Evolutionary conservation across 768 basidiomycete genomes (phyloP).

Genomic region (Lepiota brunneoincarnata): DNA sequence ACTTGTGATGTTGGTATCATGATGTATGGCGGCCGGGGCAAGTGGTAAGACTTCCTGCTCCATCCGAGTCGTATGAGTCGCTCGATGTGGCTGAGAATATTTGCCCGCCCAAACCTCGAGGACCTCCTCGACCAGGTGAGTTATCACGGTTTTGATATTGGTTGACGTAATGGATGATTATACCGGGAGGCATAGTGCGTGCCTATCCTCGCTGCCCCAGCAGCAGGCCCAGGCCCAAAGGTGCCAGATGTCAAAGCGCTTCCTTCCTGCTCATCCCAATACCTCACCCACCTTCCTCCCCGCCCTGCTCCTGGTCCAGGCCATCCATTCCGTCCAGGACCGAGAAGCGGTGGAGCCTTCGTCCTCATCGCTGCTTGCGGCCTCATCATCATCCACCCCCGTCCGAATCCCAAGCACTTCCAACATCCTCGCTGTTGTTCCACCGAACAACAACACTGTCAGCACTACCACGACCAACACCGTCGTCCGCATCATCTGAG

Average conservation of each 20-base stretch:
- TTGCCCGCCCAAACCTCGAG: conserved; percentile 14
- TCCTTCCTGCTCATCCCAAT: conserved; percentile 43
- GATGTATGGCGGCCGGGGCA: conserved; percentile 46
- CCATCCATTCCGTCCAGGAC: conserved; percentile 19
- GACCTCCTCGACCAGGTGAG: neutral
- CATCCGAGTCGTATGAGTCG: conserved; percentile 75
- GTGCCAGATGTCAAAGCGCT: conserved; percentile 28
- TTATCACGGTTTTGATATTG: conserved; percentile 10
- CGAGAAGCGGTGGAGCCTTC: conserved; percentile 32
- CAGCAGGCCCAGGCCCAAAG: conserved; percentile 12
- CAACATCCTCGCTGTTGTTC: conserved; percentile 96
- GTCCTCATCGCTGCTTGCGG: conserved; percentile 50
- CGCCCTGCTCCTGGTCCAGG: conserved; percentile 35
- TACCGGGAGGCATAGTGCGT: conserved; percentile 58
- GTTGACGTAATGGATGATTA: conserved; percentile 51
- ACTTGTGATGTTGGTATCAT: conserved; percentile 10
- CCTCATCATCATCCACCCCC: conserved; percentile 92
- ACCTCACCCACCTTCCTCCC: conserved; percentile 35
- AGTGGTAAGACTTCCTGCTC: conserved; percentile 76
- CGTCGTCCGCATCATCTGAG: conserved; percentile 86
- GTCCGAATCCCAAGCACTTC: conserved; percentile 95
- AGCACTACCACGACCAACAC: conserved; percentile 95
- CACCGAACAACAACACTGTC: conserved; percentile 92
- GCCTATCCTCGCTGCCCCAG: conserved; percentile 42
- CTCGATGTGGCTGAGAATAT: conserved; percentile 72